phyloP scores from a whole-genome alignment of 345 rosid genomes.

The Linum tenue region DNA sequence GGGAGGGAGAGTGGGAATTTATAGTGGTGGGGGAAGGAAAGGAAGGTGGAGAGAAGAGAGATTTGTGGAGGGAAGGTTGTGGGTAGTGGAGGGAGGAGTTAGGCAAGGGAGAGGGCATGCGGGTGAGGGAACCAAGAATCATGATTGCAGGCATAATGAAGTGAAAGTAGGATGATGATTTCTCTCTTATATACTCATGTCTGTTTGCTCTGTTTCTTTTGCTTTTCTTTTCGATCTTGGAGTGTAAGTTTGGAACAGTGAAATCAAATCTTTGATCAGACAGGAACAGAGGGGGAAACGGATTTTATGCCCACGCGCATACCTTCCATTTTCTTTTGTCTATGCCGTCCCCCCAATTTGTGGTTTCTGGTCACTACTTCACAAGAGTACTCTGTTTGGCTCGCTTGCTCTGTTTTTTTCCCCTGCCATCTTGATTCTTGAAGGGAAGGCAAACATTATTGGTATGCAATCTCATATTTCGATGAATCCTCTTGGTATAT shows the following conservation, averaged over 20 bases:
- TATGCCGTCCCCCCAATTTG: not conserved
- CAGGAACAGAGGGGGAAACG: constrained; percentile 21
- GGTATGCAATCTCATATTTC: too few species aligned
- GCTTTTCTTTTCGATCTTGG: not conserved
- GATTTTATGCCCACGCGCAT: constrained; percentile 55
- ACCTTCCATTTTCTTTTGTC: not conserved
- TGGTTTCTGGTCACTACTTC: not conserved
- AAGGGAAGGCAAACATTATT: too few species aligned
- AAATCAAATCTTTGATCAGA: constrained; percentile 22
- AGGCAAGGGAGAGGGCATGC: constrained; percentile 65
- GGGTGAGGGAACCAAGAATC: constrained; percentile 95
- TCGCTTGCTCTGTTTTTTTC: too few species aligned
- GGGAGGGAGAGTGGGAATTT: constrained; percentile 30
- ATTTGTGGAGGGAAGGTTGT: constrained; percentile 8
- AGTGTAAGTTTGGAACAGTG: not conserved
- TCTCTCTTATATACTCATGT: not conserved
- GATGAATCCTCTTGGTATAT: too few species aligned
- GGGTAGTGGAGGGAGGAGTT: constrained; percentile 25
- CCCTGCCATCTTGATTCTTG: too few species aligned
- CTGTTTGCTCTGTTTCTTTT: not conserved
- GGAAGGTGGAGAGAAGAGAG: constrained; percentile 5
- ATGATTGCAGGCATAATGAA: constrained; percentile 91
- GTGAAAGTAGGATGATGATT: constrained; percentile 26
- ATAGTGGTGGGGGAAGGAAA: constrained; percentile 20
- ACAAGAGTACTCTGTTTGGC: not conserved